Base-by-base conservation (phyloP, 345 rosid species). In the Citrus reticulata region DNA sequence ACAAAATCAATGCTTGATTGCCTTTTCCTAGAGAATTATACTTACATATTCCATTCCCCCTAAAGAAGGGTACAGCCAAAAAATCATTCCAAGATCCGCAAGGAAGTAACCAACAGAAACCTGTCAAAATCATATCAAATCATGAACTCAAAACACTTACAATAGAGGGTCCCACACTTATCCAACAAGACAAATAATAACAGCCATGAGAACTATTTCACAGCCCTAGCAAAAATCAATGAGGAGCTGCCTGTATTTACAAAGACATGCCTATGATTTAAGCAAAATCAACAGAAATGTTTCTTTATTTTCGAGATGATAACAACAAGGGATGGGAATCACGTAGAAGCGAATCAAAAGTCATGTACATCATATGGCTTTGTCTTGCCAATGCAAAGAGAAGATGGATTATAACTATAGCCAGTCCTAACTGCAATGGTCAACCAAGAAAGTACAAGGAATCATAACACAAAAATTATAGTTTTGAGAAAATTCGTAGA, bases 11-110 rank as follows among this genome's bases (percentile, higher is more conserved):
- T 17, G 51, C 9, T 27, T 37, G 35, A 46, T 51, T 40, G 35
- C 68, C 59, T 57, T 49, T 35, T 42, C 30, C 57, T 27, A 51
- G 8, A 69, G 54, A 70, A 60, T 46, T 69, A 58, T 49, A 85
- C 98, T 92, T 88, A 91, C 98, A 85, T 89, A 95, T 81, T 95
- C 98, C 79, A 86, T 81, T 76, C 98, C 98, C 60, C 98, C 98
- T 66, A 93, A 82, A 78, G 92, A 88, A 72, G 98, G 98, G 85
- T 90, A 93, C 62, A 86, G 78, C 98, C 98, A 93, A 73, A 86
- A 71, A 74, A 91, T 95, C 95, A 92, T 92, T 72, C 79, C 91
- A 65, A 95, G 91, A 83, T 95, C 98, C 9, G 88, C 81, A 51
- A 91, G 72, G 86, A 95, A 95, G 89, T 93, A 95, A 32, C 98